Percentiles rank a stretch among this genome's conserved stretches.
Evolutionary conservation across 352 stramenopile genomes (phyloP).

Genomic region (Pythium apleroticum): DNA sequence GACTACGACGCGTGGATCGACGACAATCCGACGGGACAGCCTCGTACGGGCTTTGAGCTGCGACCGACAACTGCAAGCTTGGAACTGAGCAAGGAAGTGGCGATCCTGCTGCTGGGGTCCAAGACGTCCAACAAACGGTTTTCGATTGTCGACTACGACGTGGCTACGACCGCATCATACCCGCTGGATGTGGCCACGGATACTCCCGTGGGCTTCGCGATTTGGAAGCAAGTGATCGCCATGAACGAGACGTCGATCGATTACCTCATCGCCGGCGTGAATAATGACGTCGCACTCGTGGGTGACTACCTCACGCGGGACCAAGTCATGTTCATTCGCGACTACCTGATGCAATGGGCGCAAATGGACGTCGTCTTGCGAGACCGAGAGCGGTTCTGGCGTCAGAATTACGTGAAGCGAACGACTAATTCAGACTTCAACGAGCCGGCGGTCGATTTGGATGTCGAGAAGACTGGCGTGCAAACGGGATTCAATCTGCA

Average conservation of each 20-base stretch:
- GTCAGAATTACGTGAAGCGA: conserved; percentile 42
- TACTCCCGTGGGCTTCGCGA: conserved; percentile 58
- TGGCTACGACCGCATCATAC: conserved; percentile 24
- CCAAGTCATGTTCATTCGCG: conserved; percentile 56
- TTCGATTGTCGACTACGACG: conserved; percentile 68
- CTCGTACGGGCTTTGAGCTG: conserved; percentile 66
- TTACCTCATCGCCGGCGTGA: conserved; percentile 56
- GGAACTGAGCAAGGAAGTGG: conserved; percentile 59
- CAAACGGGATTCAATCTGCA: conserved; percentile 60
- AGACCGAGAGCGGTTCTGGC: conserved; percentile 67
- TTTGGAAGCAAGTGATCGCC: conserved; percentile 76
- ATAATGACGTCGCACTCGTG: conserved; percentile 52
- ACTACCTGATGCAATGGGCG: conserved; percentile 61
- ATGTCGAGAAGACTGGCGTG: conserved; percentile 43
- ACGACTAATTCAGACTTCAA: conserved; percentile 40
- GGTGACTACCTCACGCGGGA: conserved; percentile 54
- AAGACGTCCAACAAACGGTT: conserved; percentile 61
- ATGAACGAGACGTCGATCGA: conserved; percentile 59
- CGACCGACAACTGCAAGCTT: conserved; percentile 34
- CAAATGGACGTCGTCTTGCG: conserved; percentile 41
- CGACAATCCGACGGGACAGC: conserved; percentile 40
- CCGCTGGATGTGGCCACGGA: conserved; percentile 28
- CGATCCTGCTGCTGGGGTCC: conserved; percentile 47
- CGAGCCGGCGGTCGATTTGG: conserved; percentile 61
- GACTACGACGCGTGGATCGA: conserved; percentile 73